phyloP scores from a whole-genome alignment of 495 filamentous ascomycete species.

The Talaromyces thailandensis region DNA sequence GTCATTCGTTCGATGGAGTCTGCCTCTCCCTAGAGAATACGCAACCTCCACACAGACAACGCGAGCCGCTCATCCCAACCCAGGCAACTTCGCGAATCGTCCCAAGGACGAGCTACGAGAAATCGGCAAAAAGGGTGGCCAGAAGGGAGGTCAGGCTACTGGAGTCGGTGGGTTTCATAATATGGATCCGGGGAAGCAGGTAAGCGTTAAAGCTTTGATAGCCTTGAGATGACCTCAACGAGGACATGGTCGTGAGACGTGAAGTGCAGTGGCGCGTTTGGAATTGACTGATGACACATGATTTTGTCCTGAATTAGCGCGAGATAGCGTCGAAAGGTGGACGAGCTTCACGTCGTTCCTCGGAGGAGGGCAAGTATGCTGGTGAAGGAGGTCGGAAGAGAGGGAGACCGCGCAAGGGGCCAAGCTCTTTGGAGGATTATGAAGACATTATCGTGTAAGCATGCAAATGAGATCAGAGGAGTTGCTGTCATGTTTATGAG shows the following conservation, averaged over 20 bases:
- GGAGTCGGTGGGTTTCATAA: conserved; percentile 14
- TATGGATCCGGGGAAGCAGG: conserved; percentile 35
- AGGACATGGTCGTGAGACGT: not conserved
- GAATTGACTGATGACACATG: not conserved
- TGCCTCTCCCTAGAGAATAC: not conserved
- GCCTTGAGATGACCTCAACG: not conserved
- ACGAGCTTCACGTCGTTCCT: conserved; percentile 31
- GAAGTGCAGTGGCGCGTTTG: not conserved
- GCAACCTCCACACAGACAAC: not conserved
- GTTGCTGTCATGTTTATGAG: not conserved
- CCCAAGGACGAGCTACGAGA: conserved; percentile 42
- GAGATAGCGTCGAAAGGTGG: conserved; percentile 44
- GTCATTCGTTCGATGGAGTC: not conserved
- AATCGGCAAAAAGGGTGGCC: conserved; percentile 41
- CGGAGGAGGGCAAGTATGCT: conserved; percentile 32
- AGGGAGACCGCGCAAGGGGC: conserved; percentile 10
- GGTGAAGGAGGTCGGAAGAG: conserved; percentile 35
- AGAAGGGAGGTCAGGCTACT: conserved; percentile 18
- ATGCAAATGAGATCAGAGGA: not conserved
- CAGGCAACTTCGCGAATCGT: conserved; percentile 54
- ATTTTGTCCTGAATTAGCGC: conserved; percentile 12
- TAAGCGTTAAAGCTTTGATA: conserved; percentile 8
- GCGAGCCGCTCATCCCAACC: conserved; percentile 26
- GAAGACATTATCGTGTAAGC: conserved; percentile 1
- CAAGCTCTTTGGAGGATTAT: not conserved